phyloP scores from a whole-genome alignment of 2,329 filamentous ascomycete species.

The Cercospora nicotianae region DNA sequence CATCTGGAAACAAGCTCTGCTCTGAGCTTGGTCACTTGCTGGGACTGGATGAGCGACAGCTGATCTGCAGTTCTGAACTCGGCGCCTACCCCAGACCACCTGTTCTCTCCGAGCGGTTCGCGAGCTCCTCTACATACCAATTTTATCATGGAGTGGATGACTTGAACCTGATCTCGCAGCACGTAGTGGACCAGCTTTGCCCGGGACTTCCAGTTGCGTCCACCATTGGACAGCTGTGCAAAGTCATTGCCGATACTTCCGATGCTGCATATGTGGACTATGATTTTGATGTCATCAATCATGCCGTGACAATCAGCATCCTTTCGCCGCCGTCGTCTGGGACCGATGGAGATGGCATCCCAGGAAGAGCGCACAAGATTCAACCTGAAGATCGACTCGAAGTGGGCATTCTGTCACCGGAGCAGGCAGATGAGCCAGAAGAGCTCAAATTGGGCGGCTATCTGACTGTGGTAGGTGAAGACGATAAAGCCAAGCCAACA shows the following conservation, averaged over 20 bases:
- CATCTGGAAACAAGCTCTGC: conserved; percentile 51
- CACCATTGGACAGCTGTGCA: conserved; percentile 17
- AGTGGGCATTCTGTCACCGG: conserved; percentile 72
- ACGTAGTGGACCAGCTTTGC: conserved; percentile 8
- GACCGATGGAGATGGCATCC: neutral
- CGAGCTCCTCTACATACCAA: conserved; percentile 64
- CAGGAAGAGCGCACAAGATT: conserved; percentile 6
- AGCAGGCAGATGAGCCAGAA: conserved; percentile 63
- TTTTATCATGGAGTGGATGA: conserved; percentile 67
- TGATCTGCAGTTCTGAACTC: conserved; percentile 46
- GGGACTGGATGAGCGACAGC: conserved; percentile 54
- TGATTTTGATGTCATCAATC: conserved; percentile 70
- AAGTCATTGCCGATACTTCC: conserved; percentile 11
- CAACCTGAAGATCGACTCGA: conserved; percentile 56
- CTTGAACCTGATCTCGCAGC: conserved; percentile 51
- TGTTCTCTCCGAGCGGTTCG: conserved; percentile 58
- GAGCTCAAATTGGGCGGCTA: conserved; percentile 78
- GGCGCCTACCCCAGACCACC: conserved; percentile 45
- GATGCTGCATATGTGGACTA: conserved; percentile 62
- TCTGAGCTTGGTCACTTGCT: conserved; percentile 59
- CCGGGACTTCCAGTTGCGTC: conserved; percentile 34
- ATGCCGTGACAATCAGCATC: conserved; percentile 59
- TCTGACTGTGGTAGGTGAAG: conserved; percentile 74
- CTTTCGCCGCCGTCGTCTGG: conserved; percentile 8
- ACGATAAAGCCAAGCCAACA: conserved; percentile 68